Evolutionary conservation across 768 basidiomycete species (phyloP).

Genomic region (Tulasnella sp.): DNA sequence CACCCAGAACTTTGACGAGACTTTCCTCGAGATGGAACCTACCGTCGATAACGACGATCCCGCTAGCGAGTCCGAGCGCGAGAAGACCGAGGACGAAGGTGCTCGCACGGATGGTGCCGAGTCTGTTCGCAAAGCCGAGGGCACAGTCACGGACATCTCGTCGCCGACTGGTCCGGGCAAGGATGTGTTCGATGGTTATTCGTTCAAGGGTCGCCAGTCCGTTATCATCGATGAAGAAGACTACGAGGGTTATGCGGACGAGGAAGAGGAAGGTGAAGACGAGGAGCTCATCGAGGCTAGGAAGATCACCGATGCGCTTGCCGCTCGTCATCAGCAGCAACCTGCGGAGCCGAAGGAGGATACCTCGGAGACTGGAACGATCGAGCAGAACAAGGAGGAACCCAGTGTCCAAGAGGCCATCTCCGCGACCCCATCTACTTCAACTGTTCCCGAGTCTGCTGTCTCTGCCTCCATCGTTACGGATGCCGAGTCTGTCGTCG

Average conservation of each 20-base stretch:
- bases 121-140: slow-evolving; percentile 29
- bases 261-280: slow-evolving; percentile 40
- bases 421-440: slow-evolving; percentile 17
- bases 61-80: slow-evolving; percentile 24
- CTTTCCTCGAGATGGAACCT: slow-evolving; percentile 93
- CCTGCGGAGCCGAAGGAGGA: slow-evolving; percentile 8
- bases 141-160: neutral
- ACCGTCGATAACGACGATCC: slow-evolving; percentile 55
- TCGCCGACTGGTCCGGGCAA: slow-evolving; percentile 25
- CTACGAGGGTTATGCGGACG: slow-evolving; percentile 44
- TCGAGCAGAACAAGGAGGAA: neutral
- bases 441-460: slow-evolving; percentile 12
- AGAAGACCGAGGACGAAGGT: slow-evolving; percentile 26
- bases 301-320: slow-evolving; percentile 11
- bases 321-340: slow-evolving; percentile 2
- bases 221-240: slow-evolving; percentile 67
- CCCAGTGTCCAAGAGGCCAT: slow-evolving; percentile 1
- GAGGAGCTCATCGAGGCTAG: slow-evolving; percentile 25
- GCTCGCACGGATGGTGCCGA: slow-evolving; percentile 49
- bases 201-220: slow-evolving; percentile 81
- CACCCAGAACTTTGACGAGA: slow-evolving; percentile 96
- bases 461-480: slow-evolving; percentile 14
- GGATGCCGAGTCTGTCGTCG: slow-evolving; percentile 23
- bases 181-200: slow-evolving; percentile 91
- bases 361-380: slow-evolving; percentile 4